A percentile compares a stretch with the other conserved stretches of the same genome.
Conservation (phyloP, 805 yeast genomes). For the Maudiozyma pseudohumilis region DNA sequence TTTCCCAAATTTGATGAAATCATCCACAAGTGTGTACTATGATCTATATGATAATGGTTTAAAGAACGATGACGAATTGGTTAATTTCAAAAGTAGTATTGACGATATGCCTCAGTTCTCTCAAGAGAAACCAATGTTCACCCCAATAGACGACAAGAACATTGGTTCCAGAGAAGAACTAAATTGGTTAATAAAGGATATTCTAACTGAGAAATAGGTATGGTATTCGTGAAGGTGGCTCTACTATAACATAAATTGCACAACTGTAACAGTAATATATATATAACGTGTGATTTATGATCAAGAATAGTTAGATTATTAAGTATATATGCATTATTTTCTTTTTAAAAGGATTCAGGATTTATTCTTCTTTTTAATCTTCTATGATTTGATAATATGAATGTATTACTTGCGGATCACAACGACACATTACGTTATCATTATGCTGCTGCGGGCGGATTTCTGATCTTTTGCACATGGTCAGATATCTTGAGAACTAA, state of each 20-base stretch:
- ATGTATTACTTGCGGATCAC: not conserved
- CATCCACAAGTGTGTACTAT: constrained; percentile 42
- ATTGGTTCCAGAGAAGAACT: constrained; percentile 58
- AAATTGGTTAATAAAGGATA: constrained; percentile 61
- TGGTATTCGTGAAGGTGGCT: too few species aligned
- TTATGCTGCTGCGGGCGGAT: constrained; percentile 1
- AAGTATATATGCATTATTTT: too few species aligned
- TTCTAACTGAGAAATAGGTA: constrained; percentile 33
- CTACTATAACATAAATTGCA: too few species aligned
- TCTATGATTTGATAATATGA: too few species aligned
- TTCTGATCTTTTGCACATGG: constrained; percentile 5
- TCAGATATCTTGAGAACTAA: constrained; percentile 12
- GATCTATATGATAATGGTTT: constrained; percentile 41
- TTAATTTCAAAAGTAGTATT: constrained; percentile 23
- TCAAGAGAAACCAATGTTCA: constrained; percentile 26
- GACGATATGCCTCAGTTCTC: constrained; percentile 28
- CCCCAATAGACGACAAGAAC: constrained; percentile 30
- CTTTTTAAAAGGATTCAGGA: too few species aligned
- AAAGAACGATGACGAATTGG: constrained; percentile 45
- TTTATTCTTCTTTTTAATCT: too few species aligned
- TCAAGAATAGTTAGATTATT: too few species aligned
- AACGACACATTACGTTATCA: too few species aligned
- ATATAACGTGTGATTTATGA: too few species aligned
- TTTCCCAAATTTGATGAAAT: constrained; percentile 60
- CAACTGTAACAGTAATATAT: too few species aligned